Evolutionary conservation across 768 basidiomycete species (phyloP), one percentile per base, ranked within the genome.

Genomic region (Austroboletus eburneus): DNA sequence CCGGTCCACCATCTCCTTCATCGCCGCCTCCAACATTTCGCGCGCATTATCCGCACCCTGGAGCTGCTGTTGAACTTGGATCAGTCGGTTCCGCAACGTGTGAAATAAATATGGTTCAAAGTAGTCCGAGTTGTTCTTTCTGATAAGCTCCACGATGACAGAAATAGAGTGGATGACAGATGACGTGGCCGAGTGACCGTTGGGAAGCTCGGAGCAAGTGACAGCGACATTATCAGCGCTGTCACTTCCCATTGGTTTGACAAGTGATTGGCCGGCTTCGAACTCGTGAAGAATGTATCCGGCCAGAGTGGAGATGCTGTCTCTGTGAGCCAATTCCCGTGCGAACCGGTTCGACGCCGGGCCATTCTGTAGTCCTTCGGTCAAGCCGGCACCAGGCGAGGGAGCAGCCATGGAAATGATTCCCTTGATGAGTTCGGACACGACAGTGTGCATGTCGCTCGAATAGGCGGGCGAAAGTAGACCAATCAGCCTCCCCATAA

Each of bases 21-120:
- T 86, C 9, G 85, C 82, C 13, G 69, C 69, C 56, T 91, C 85
- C 43, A 89, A 61, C 0, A 75, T 77, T 50, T 82, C 78, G n/a
- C 85, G 72, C 0, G 77, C 78, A 39, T 85, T 79, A 20, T 81
- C 80, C 9, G 71, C 65, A 35, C 66, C 69, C 46, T 75, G 69
- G 27, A 80, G 64, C 40, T 86, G 80, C 56, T 91, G 90, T 58
- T 91, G 91, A 5, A 92, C 78, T 41, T 83, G 81, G 52, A 97
- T 93, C 29, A 97, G 76, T 38, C 91, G 80, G 62, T 93, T 93
- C 40, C 94, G 83, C 35, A 96, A 70, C 2, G 90, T 92, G 60
- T 96, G 94, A 69, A 96, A 97, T 12, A 97, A 76, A 65, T 93
- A 95, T 5, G 94, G 95, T 68, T 99, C 96, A 61, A 96, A 94